Percentiles rank a stretch among this genome's conserved stretches.
These are phyloP conservation scores for Trichophyton rubrum DNA, from an alignment of 2,329 filamentous ascomycete species.

Conservation along the genomic window DNA sequence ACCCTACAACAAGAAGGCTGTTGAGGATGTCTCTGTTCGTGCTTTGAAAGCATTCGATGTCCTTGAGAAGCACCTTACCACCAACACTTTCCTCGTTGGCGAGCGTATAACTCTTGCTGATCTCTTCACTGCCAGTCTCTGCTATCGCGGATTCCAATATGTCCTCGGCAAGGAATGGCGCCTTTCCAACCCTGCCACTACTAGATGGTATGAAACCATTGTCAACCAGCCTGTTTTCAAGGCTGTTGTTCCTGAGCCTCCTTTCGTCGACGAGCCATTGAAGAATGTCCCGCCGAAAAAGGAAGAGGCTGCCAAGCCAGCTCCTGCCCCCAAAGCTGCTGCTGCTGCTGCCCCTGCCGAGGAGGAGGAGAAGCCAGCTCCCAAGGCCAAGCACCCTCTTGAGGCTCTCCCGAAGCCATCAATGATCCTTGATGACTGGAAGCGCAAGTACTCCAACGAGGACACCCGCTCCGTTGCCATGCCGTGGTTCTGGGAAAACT, in stretches of 20 bases:
- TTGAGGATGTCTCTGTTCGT: slow-evolving; percentile 65
- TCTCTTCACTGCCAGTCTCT: slow-evolving; percentile 66
- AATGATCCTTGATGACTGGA: slow-evolving; percentile 89
- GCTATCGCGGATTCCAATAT: slow-evolving; percentile 80
- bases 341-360: slow-evolving; percentile 37
- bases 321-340: slow-evolving; percentile 38
- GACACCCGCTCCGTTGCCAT: slow-evolving; percentile 70
- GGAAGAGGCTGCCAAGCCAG: slow-evolving; percentile 53
- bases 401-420: slow-evolving; percentile 69
- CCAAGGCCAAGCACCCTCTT: slow-evolving; percentile 94
- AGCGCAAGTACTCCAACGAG: slow-evolving; percentile 97
- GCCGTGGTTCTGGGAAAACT: slow-evolving; percentile 98
- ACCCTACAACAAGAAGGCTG: slow-evolving; percentile 95
- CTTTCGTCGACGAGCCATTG: slow-evolving; percentile 69
- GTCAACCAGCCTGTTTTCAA: slow-evolving; percentile 86
- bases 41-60: slow-evolving; percentile 56
- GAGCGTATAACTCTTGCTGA: slow-evolving; percentile 97
- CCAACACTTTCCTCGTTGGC: slow-evolving; percentile 94
- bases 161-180: slow-evolving; percentile 91
- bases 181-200: slow-evolving; percentile 65
- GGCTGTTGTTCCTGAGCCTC: slow-evolving; percentile 59
- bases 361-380: slow-evolving; percentile 49
- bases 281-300: slow-evolving; percentile 65
- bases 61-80: slow-evolving; percentile 74
- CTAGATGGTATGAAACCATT: slow-evolving; percentile 91